Evolutionary conservation across 2,329 filamentous ascomycete species (phyloP), one percentile per base, ranked within the genome.

Genomic region (Escovopsis sp.): DNA sequence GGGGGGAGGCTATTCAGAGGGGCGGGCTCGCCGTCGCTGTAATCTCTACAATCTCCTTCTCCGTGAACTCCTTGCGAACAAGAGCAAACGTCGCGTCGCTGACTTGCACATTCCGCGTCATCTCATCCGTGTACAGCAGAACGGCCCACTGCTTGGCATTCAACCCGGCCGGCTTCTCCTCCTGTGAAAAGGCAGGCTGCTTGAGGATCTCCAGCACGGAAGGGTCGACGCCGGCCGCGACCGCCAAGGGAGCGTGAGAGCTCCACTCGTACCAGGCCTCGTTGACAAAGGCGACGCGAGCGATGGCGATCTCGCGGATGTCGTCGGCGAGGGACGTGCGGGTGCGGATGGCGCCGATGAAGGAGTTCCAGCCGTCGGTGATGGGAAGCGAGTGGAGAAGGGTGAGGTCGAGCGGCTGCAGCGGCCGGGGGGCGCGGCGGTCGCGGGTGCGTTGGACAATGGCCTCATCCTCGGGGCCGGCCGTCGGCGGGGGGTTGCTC

Each of bases 221-320:
- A 23, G 65, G 56, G 14, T 60, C 56, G 5, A 83, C 66, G 5
- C 76, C 76, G 0, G 67, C 76, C 15, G 60, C 59, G 8, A 64
- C 60, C 4, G 69, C 68, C 12, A 88, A 63, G 1, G 83, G 83
- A 13, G 76, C 76, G 52, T 93, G 85, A 36, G 83, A 72, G 26
- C 62, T 70, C 84, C 82, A 92, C 55, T 93, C 85, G 56, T 86
- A 92, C 75, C 79, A 84, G 2, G 85, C 85, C 14, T 68, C 57
- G 57, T 92, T 93, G 47, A 84, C 69, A 13, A 79, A 76, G 11
- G 85, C 85, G 12, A 92, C 80, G 33, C 84, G 71, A 48, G 75
- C 84, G 46, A 93, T 87, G 44, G 81, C 78, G 14, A 87, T 64
- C 62, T 93, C 84, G 44, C 81, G 75, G 35, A 85, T 50, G 45